These are phyloP conservation scores for Backusella liffmaniae DNA, from an alignment of 192 early-diverging fungal species.

Conservation along the genomic window DNA sequence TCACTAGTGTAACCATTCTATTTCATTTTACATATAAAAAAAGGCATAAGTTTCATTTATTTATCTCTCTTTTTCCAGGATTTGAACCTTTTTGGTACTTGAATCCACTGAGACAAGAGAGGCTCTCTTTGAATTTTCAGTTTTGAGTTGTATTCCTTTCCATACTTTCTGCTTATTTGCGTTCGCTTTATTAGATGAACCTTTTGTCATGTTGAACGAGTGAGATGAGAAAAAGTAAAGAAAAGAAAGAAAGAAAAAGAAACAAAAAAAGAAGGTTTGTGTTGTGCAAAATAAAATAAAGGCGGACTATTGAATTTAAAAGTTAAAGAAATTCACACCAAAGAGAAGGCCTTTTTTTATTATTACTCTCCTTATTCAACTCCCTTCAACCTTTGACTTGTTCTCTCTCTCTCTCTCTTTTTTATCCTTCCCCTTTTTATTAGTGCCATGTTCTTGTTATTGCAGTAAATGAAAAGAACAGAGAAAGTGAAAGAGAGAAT, in stretches of 20 bases:
- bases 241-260: neutral
- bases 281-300: neutral
- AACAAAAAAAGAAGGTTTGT: neutral
- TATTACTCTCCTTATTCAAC: neutral
- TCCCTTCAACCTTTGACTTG: neutral
- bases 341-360: neutral
- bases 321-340: constrained; percentile 6
- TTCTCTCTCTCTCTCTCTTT: neutral
- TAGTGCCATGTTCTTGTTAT: neutral
- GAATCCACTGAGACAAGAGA: neutral
- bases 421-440: neutral
- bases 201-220: neutral
- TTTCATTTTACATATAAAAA: neutral
- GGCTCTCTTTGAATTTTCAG: neutral
- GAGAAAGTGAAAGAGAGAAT: neutral
- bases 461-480: neutral
- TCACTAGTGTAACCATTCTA: neutral
- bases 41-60: neutral
- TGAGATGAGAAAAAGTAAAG: neutral
- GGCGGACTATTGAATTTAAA: constrained; percentile 1
- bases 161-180: neutral
- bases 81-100: neutral
- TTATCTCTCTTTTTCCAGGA: neutral
- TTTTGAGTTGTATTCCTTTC: neutral
- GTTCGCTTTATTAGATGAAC: neutral